These are phyloP conservation scores for Cucumis sativus DNA, from an alignment of 306 rosid species.

Conservation along the genomic window Cucumber_9930_V3 NC_026657.2:39860001-39860500, in stretches of 20 bases:
- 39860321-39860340: constrained; percentile 7
- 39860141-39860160: neutral
- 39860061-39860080: neutral
- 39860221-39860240: neutral
- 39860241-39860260: constrained; percentile 7
- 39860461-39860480: neutral
- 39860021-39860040: neutral
- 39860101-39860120: neutral
- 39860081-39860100: neutral
- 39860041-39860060: neutral
- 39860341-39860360: neutral
- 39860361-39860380: neutral
- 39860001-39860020: neutral
- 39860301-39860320: constrained; percentile 6
- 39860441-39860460: neutral
- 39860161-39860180: neutral
- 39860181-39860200: neutral
- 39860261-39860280: constrained; percentile 5
- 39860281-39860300: constrained; percentile 8
- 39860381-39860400: constrained; percentile 1
- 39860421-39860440: neutral
- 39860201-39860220: neutral
- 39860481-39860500: neutral
- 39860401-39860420: constrained; percentile 5
- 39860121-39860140: neutral